Evolutionary conservation across 2,329 filamentous ascomycete genomes (phyloP), one percentile per base, ranked within the genome.

Genomic region (Dendryphion nanum): DNA sequence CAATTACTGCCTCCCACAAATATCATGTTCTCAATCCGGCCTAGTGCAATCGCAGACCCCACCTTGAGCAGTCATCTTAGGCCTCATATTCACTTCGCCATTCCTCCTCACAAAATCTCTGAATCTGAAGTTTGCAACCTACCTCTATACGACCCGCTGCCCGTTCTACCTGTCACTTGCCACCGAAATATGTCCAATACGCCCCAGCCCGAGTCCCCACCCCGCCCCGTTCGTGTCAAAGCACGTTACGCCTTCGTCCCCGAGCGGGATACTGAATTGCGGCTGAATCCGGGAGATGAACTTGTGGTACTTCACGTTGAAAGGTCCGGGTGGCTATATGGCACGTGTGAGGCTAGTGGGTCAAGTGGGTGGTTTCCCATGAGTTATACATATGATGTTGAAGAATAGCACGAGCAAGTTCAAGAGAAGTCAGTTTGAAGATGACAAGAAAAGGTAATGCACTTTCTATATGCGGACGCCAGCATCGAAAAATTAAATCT

Each of bases 291-390:
- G 6, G 35, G 35, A 15, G 40, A 42, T 16, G 30, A 34, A 20
- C 31, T 42, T 20, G 35, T 30, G 13, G 30, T 42, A 5, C 18
- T 10, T 10, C 19, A 38, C 7, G 35, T 31, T 14, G 24, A 21
- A 26, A 35, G 38, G 5, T 19, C 14, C 4, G 40, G 40, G 7
- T 42, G 40, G 40, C 14, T 28, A 4, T 38, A 6, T 10, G 40
- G 40, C 3, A 19, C 15, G 15, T 19, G 26, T 26, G 15, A 30
- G 14, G 30, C 18, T 7, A 30, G 19, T 20, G 30, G 35, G 18
- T 6, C 14, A 14, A 24, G 29, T 6, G 40, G 40, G 10, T 42
- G 40, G 39, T 37, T 42, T 31, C 40, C 40, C 3, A 30, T 38
- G 3, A 38, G 15, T 3, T 42, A 38, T 31, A 38, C 30, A 10